A percentile compares a stretch with the other conserved stretches of the same genome.
Conservation (phyloP, 75 land plant species). For the Selaginella moellendorffii region DNA sequence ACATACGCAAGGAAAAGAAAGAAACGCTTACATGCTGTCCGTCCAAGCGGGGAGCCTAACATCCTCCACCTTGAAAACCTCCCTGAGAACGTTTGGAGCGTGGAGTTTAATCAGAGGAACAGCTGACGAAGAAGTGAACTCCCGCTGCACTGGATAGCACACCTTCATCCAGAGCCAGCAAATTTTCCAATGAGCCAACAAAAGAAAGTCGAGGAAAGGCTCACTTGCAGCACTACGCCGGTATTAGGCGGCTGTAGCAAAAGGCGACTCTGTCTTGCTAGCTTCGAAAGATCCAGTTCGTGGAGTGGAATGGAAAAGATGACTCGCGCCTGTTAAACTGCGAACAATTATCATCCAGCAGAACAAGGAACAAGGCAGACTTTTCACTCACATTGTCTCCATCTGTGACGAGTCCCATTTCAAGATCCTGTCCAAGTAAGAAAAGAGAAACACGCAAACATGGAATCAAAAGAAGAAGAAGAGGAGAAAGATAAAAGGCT, state of each 20-base stretch:
- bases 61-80: conserved; percentile 68
- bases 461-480: background rate
- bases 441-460: conserved; percentile 8
- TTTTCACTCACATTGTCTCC: conserved; percentile 45
- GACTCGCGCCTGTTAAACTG: background rate
- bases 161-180: conserved; percentile 64
- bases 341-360: background rate
- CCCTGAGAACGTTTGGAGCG: conserved; percentile 42
- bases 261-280: background rate
- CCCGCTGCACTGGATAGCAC: conserved; percentile 46
- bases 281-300: background rate
- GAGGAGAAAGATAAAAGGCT: background rate
- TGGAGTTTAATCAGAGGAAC: conserved; percentile 69
- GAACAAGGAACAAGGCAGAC: no score
- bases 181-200: background rate
- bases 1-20: background rate
- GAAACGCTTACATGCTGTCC: conserved; percentile 56
- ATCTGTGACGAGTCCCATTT: conserved; percentile 43
- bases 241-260: background rate
- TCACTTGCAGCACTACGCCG: background rate
- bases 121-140: conserved; percentile 25
- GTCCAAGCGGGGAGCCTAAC: conserved; percentile 73
- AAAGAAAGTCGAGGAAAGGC: background rate
- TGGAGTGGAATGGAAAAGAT: background rate
- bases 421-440: conserved; percentile 49